These are phyloP conservation scores for Bruguiera parviflora DNA, from an alignment of 345 rosid species.

Conservation along the genomic window DNA sequence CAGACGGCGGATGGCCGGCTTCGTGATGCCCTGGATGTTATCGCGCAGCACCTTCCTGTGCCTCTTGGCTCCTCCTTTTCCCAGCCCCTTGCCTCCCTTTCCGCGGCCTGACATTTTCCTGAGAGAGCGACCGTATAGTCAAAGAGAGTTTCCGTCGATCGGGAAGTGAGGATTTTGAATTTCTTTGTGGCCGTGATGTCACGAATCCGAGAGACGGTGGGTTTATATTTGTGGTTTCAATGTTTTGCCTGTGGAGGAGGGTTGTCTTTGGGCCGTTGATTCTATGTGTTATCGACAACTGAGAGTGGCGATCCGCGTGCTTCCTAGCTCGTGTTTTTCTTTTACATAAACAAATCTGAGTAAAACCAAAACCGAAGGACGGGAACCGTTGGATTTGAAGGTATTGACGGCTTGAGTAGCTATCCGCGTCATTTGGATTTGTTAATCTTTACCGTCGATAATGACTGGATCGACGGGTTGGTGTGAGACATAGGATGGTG, in stretches of 20 bases:
- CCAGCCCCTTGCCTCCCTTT: slow-evolving; percentile 25
- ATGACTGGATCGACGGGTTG: background rate
- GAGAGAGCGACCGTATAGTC: background rate
- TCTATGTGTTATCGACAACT: background rate
- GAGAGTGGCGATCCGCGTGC: background rate
- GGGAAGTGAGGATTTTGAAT: background rate
- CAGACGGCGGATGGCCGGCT: slow-evolving; percentile 23
- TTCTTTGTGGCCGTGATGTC: background rate
- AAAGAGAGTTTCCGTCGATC: too few relatives aligned
- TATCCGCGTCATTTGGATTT: background rate
- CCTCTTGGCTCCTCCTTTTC: slow-evolving; percentile 24
- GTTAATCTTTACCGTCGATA: background rate
- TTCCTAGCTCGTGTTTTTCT: background rate
- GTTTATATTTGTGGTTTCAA: too few relatives aligned
- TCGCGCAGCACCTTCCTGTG: slow-evolving; percentile 22
- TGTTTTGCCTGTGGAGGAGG: background rate
- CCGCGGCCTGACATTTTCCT: slow-evolving; percentile 21
- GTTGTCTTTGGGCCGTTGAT: background rate
- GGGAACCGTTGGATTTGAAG: too few relatives aligned
- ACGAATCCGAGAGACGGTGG: too few relatives aligned
- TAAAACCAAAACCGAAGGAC: too few relatives aligned
- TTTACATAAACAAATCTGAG: too few relatives aligned
- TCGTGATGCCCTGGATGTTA: slow-evolving; percentile 23
- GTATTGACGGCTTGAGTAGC: too few relatives aligned
- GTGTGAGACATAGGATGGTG: background rate